Evolutionary conservation across 768 basidiomycete species (phyloP).

Genomic region (Chalciporus sphaerocephalus): DNA sequence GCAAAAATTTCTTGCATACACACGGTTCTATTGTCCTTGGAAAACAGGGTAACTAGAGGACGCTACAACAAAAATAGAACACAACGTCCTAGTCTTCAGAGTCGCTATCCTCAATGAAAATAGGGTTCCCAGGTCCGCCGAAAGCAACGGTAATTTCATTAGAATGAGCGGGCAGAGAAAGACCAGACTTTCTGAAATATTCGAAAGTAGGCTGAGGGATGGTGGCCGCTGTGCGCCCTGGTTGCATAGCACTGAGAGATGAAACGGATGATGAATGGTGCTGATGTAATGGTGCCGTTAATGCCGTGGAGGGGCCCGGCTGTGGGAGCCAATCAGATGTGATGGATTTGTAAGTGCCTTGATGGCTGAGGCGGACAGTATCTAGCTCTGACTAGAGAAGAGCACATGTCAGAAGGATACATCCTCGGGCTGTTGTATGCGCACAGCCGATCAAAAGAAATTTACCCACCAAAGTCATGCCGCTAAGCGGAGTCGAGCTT

Average conservation of each 20-base stretch:
- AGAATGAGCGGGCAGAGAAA: slow-evolving; percentile 1
- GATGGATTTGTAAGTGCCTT: neutral
- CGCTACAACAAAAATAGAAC: neutral
- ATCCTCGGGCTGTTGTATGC: neutral
- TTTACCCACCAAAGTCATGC: slow-evolving; percentile 11
- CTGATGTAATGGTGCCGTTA: neutral
- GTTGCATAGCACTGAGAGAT: slow-evolving; percentile 1
- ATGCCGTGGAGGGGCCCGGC: neutral
- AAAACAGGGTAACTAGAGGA: neutral
- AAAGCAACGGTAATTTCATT: slow-evolving; percentile 1
- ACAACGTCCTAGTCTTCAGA: slow-evolving; percentile 8
- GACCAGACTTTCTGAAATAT: slow-evolving; percentile 3
- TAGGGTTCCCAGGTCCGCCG: slow-evolving; percentile 20
- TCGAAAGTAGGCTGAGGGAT: neutral
- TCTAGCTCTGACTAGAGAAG: slow-evolving; percentile 8
- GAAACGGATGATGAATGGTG: neutral
- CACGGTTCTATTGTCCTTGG: neutral
- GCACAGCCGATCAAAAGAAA: neutral
- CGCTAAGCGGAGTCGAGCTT: neutral
- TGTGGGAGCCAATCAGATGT: slow-evolving; percentile 1
- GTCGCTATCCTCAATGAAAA: slow-evolving; percentile 23
- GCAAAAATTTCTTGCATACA: no score
- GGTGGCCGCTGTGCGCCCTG: neutral
- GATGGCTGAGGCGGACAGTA: neutral
- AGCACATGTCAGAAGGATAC: neutral